A percentile compares a stretch with the other conserved stretches of the same genome.
Evolutionary conservation across 768 basidiomycete species (phyloP).

Genomic region (Rhodocollybia butyracea): DNA sequence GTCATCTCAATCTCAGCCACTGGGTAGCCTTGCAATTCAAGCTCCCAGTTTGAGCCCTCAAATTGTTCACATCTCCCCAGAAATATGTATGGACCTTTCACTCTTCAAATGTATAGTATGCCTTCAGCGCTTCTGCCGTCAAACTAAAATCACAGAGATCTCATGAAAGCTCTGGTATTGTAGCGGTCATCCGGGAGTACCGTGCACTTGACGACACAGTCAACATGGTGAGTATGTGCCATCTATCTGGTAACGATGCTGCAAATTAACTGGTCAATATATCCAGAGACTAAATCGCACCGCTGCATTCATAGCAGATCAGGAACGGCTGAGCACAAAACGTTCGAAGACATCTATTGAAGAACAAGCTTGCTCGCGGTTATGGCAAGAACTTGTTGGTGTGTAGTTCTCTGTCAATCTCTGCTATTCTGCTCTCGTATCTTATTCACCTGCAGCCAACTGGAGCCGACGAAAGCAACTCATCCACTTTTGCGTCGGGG

Average conservation of each 20-base stretch:
- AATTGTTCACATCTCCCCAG: constrained; percentile 66
- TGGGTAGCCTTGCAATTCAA: constrained; percentile 71
- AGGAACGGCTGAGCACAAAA: constrained; percentile 41
- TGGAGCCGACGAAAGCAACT: constrained; percentile 76
- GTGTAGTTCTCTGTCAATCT: constrained; percentile 13
- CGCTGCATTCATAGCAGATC: constrained; percentile 71
- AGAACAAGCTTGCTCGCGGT: constrained; percentile 69
- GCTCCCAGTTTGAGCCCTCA: constrained; percentile 53
- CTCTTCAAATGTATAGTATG: constrained; percentile 62
- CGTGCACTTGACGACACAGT: constrained; percentile 78
- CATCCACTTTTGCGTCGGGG: constrained; percentile 70
- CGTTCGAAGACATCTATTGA: constrained; percentile 47
- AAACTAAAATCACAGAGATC: too few relatives aligned
- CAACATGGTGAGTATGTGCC: constrained; percentile 35
- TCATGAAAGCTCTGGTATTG: constrained; percentile 1
- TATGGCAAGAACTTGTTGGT: constrained; percentile 83
- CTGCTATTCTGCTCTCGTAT: constrained; percentile 11
- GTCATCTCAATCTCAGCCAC: constrained; percentile 27
- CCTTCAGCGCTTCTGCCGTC: neutral
- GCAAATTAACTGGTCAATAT: neutral
- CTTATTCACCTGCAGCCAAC: constrained; percentile 34
- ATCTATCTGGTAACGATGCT: too few relatives aligned
- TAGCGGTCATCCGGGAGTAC: constrained; percentile 82
- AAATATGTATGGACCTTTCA: constrained; percentile 72
- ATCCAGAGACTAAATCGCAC: constrained; percentile 68